Conservation (phyloP, 495 filamentous ascomycete species). For the Alectoria sarmentosa region DNA sequence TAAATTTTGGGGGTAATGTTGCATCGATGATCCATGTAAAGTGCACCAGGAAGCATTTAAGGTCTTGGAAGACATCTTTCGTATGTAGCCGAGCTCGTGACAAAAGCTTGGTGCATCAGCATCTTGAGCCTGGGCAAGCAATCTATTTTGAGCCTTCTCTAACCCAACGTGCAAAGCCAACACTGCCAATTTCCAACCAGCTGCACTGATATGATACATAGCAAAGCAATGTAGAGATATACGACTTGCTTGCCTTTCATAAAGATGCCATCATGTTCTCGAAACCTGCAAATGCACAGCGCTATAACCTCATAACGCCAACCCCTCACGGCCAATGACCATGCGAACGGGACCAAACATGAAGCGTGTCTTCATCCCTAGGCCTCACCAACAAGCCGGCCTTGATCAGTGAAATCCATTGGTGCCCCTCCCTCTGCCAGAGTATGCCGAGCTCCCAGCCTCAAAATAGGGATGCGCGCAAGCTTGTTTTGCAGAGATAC, state of each 20-base stretch:
- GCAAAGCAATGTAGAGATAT: conserved; percentile 13
- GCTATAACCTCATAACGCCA: conserved; percentile 15
- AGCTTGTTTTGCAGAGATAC: conserved; percentile 94
- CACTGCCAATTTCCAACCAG: background rate
- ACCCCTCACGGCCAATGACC: conserved; percentile 2
- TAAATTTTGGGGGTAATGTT: too few species aligned
- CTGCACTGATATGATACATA: conserved; percentile 14
- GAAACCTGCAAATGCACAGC: conserved; percentile 10
- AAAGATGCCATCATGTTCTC: conserved; percentile 6
- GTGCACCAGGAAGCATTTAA: background rate
- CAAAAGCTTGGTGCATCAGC: background rate
- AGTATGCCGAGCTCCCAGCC: conserved; percentile 51
- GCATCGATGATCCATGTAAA: background rate
- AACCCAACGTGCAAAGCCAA: conserved; percentile 4
- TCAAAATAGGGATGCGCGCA: conserved; percentile 90
- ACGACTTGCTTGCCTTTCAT: conserved; percentile 9
- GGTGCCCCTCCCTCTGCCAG: conserved; percentile 36
- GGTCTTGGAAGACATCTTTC: too few species aligned
- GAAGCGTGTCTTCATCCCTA: background rate
- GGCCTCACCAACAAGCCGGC: background rate
- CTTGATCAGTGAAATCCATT: conserved; percentile 37
- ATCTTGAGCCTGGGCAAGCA: background rate
- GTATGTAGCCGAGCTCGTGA: background rate
- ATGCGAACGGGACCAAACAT: background rate
- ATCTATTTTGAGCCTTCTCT: conserved; percentile 15